Evolutionary conservation across 176 grass and related monocot genomes (phyloP), one percentile per base, ranked within the genome.

Genomic region (Paspalum notatum): DNA sequence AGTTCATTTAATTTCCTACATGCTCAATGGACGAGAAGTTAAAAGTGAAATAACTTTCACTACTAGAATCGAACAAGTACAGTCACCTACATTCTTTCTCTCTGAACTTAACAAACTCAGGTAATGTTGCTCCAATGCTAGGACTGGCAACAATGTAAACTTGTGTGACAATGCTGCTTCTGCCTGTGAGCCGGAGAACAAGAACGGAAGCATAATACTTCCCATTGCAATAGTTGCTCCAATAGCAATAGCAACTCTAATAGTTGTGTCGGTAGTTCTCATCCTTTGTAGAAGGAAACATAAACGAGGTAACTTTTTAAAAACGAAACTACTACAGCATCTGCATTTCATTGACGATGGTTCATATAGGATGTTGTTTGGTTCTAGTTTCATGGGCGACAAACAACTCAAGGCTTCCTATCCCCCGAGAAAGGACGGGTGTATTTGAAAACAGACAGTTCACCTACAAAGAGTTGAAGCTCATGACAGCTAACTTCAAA

Each of bases 391-490:
- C 41, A 71, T 70, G 62, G 66, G 58, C 39, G 42, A 22, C 46
- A 66, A 80, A 60, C 13, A 41, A 53, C 24, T 13, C 66, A 50
- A 80, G 62, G 60, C 47, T 72, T 25, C 50, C 76, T 50, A 70
- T 40, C 74, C 86, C 49, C 44, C 26, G 71, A 84, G 80, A 63
- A 32, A 24, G 53, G 10, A 27, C 72, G 1, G 44, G 42, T 12
- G 24, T 54, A 40, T 26, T 74, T 25, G 77, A 90, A 62, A 89
- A 76, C 24, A 70, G 78, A 46, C 71, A 62, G 66, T 97, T 93
- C 81, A 87, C 86, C 20, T 68, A 89, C 57, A 68, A 78, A 39
- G 87, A 89, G 17, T 74, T 89, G 8, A 80, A 89, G 40, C 7
- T 26, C 65, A 85, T 89, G 58, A 85, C 87, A 42, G 47, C 64